Conservation (phyloP, 1,284 basidiomycete species). For the Sutorius eximius region DNA sequence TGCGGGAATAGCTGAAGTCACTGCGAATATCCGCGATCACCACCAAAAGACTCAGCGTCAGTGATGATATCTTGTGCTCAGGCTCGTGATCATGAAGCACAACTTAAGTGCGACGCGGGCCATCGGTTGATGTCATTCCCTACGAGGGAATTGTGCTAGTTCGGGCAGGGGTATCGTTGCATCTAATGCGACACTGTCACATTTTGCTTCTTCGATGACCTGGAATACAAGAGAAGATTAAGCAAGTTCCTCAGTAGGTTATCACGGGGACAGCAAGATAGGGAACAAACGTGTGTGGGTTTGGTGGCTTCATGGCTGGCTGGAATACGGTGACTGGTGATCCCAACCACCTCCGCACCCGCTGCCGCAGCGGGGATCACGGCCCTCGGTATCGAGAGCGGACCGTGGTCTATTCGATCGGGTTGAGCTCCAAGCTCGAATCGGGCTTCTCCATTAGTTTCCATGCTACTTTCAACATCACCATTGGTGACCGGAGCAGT, state of each 20-base stretch:
- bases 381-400: too few relatives aligned
- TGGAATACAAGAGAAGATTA: slow-evolving; percentile 7
- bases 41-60: background rate
- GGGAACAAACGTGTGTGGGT: slow-evolving; percentile 22
- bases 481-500: background rate
- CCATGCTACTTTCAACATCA: slow-evolving; percentile 33
- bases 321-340: background rate
- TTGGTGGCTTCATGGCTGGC: background rate
- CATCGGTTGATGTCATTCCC: slow-evolving; percentile 40
- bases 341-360: background rate
- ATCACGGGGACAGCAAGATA: background rate
- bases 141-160: slow-evolving; percentile 30
- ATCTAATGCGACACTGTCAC: background rate
- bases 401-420: background rate
- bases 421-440: background rate
- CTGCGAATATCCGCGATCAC: background rate
- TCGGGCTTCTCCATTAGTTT: background rate
- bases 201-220: slow-evolving; percentile 3
- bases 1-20: background rate
- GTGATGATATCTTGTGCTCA: background rate
- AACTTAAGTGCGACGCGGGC: slow-evolving; percentile 11
- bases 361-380: background rate
- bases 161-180: background rate
- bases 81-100: background rate
- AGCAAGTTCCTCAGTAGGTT: slow-evolving; percentile 16